phyloP scores from a whole-genome alignment of 1,139 yeast species.

The Kazachstania sp. region DNA sequence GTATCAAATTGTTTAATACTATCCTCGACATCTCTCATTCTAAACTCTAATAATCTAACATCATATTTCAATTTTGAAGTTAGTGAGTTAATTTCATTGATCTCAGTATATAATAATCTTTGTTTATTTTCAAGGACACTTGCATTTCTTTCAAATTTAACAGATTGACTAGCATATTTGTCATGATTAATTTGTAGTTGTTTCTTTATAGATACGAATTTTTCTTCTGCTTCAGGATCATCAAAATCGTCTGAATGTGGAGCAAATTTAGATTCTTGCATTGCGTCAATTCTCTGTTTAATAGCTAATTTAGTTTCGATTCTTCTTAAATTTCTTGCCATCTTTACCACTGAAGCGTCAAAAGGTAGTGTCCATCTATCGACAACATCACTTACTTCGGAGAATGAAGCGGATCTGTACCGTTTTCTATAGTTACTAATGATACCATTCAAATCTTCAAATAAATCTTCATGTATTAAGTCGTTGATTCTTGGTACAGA shows the following conservation, averaged over 20 bases:
- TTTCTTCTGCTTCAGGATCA: slow-evolving; percentile 6
- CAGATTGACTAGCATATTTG: slow-evolving; percentile 31
- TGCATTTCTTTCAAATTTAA: slow-evolving; percentile 33
- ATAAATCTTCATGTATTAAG: slow-evolving; percentile 1
- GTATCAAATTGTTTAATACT: slow-evolving; percentile 47
- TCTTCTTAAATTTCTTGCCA: slow-evolving; percentile 25
- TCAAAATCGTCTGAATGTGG: neutral
- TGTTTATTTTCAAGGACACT: slow-evolving; percentile 29
- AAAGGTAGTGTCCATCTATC: slow-evolving; percentile 32
- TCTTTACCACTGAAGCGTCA: slow-evolving; percentile 27
- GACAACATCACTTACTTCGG: slow-evolving; percentile 37
- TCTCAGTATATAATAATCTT: slow-evolving; percentile 39
- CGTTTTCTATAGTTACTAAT: slow-evolving; percentile 1
- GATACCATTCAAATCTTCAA: neutral
- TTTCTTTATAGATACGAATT: slow-evolving; percentile 9
- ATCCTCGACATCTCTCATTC: slow-evolving; percentile 77
- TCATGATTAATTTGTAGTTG: slow-evolving; percentile 15
- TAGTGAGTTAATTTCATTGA: slow-evolving; percentile 58
- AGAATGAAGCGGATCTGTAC: slow-evolving; percentile 35
- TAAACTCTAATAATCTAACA: slow-evolving; percentile 58
- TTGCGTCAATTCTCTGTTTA: slow-evolving; percentile 10
- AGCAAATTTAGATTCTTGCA: slow-evolving; percentile 5
- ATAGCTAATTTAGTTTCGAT: slow-evolving; percentile 8
- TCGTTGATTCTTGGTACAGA: slow-evolving; percentile 18
- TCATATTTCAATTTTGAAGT: slow-evolving; percentile 79